Percentiles rank a stretch among this genome's conserved stretches.
phyloP scores from a whole-genome alignment of 306 rosid genomes.

The Pueraria montana region DNA sequence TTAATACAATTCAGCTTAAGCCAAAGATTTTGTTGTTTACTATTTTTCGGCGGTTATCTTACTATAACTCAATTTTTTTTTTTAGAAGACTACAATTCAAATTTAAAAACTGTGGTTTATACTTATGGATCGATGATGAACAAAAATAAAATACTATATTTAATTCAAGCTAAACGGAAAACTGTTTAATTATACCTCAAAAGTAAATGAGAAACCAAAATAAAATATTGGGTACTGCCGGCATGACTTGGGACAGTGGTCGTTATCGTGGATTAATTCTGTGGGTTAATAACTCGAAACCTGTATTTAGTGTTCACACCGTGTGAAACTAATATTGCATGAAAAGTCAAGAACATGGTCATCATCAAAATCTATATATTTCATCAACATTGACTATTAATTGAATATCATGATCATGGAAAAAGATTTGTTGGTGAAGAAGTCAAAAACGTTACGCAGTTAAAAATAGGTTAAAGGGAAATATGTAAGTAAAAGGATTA shows the following conservation, averaged over 20 bases:
- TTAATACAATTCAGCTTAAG: background rate
- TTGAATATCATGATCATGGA: background rate
- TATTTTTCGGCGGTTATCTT: background rate
- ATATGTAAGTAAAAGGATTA: background rate
- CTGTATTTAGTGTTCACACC: background rate
- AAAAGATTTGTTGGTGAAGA: background rate
- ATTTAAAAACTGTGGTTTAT: background rate
- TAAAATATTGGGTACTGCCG: background rate
- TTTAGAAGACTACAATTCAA: background rate
- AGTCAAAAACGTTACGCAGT: background rate
- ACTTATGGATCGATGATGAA: background rate
- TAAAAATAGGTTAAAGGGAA: background rate
- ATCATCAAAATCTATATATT: background rate
- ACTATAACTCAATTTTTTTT: background rate
- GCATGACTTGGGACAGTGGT: background rate
- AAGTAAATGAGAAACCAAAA: conserved; percentile 6
- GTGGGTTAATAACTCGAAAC: background rate
- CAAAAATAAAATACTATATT: background rate
- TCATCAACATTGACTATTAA: background rate
- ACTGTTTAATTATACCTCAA: background rate
- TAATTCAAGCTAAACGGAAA: background rate
- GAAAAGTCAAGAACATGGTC: background rate
- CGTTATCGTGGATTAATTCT: background rate
- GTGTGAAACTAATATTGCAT: conserved; percentile 1
- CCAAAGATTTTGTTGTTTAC: too few species aligned